These are phyloP conservation scores for Pseudopyricularia javanii DNA, from an alignment of 2,329 filamentous ascomycete species.

Conservation along the genomic window DNA sequence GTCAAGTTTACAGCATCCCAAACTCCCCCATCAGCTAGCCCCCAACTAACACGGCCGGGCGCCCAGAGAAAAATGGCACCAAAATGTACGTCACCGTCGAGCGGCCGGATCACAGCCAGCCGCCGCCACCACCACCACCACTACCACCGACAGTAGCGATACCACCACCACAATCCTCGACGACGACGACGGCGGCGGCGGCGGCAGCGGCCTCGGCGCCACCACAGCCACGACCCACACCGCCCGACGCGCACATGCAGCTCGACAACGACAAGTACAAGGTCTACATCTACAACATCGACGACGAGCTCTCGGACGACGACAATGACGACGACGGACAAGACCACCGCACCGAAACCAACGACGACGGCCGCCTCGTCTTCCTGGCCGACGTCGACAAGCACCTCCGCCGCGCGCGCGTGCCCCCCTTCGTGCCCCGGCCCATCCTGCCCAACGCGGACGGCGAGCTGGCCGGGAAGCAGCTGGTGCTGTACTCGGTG, in stretches of 20 bases:
- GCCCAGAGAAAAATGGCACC: slow-evolving; percentile 49
- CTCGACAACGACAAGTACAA: slow-evolving; percentile 78
- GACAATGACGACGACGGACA: neutral
- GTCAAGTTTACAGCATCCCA: neutral
- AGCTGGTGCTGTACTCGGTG: slow-evolving; percentile 77
- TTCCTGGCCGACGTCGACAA: slow-evolving; percentile 82
- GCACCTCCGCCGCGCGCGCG: slow-evolving; percentile 57
- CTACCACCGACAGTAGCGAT: slow-evolving; percentile 5
- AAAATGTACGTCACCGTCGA: slow-evolving; percentile 57
- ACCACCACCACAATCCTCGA: neutral
- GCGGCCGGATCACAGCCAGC: slow-evolving; percentile 13
- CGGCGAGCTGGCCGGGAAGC: slow-evolving; percentile 44
- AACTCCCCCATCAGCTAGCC: no score
- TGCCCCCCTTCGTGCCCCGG: slow-evolving; percentile 48
- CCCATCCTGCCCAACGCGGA: slow-evolving; percentile 36
- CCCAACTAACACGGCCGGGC: no score
- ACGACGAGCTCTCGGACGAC: slow-evolving; percentile 54
- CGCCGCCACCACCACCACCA: neutral
- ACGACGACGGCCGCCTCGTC: slow-evolving; percentile 45
- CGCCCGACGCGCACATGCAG: slow-evolving; percentile 55
- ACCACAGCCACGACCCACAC: neutral
- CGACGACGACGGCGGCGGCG: neutral
- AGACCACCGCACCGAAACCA: neutral
- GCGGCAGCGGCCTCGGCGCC: neutral
- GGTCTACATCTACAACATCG: slow-evolving; percentile 83